A percentile compares a stretch with the other conserved stretches of the same genome.
Evolutionary conservation across 208 protist genomes (phyloP).

Genomic region (Balamuthia mandrillaris): DNA sequence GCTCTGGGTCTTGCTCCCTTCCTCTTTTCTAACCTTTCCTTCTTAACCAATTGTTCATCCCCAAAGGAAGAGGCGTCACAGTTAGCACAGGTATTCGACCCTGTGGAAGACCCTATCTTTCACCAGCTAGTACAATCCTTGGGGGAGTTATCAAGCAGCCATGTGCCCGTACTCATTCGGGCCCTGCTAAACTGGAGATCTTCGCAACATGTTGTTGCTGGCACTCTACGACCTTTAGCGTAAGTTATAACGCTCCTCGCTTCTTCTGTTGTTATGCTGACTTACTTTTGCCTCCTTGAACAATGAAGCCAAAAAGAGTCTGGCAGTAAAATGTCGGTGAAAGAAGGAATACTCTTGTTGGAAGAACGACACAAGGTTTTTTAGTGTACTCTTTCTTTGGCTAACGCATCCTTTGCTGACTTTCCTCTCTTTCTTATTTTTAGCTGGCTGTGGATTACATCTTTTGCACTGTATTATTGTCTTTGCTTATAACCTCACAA

Average conservation of each 20-base stretch:
- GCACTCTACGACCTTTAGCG: background rate
- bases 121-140: slow-evolving; percentile 8
- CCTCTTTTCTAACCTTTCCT: background rate
- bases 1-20: background rate
- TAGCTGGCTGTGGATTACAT: slow-evolving; percentile 25
- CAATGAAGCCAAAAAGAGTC: background rate
- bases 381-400: no score
- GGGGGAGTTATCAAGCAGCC: background rate
- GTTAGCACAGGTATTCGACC: background rate
- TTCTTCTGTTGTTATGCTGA: background rate
- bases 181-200: slow-evolving; percentile 16
- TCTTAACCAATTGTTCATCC: background rate
- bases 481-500: background rate
- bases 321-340: background rate
- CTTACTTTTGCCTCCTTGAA: background rate
- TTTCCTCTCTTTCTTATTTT: background rate
- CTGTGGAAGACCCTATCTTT: slow-evolving; percentile 4
- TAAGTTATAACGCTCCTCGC: background rate
- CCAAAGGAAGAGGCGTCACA: background rate
- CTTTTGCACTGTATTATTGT: background rate
- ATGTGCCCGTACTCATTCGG: slow-evolving; percentile 19
- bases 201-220: background rate
- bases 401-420: background rate
- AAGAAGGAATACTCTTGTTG: background rate
- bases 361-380: slow-evolving; percentile 6